These are phyloP conservation scores for Saccharomycopsis capsularis DNA, from an alignment of 805 yeast species.

Conservation along the genomic window DNA sequence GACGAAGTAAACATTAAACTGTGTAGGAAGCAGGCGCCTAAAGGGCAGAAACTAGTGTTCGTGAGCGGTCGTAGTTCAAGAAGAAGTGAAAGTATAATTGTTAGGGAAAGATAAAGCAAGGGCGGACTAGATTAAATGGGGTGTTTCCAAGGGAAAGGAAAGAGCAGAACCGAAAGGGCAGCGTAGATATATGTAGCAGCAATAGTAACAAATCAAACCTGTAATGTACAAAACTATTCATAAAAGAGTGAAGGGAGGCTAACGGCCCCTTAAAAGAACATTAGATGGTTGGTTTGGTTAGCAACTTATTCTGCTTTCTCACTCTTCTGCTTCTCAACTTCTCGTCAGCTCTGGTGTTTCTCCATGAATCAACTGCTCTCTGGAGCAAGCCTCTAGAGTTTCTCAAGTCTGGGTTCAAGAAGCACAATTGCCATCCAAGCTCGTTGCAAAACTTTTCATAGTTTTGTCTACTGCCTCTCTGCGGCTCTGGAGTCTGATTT, in stretches of 20 bases:
- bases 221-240: too few relatives aligned
- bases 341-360: slow-evolving; percentile 39
- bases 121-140: too few relatives aligned
- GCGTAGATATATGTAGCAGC: background rate
- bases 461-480: slow-evolving; percentile 38
- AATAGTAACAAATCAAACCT: background rate
- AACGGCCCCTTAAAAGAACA: too few relatives aligned
- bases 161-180: background rate
- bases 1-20: too few relatives aligned
- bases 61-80: too few relatives aligned
- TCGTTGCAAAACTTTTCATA: slow-evolving; percentile 43
- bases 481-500: slow-evolving; percentile 28
- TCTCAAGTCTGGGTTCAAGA: slow-evolving; percentile 37
- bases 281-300: too few relatives aligned
- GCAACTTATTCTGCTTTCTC: slow-evolving; percentile 24
- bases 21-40: too few relatives aligned
- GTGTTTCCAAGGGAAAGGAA: background rate
- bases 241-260: too few relatives aligned
- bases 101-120: too few relatives aligned
- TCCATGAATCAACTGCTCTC: slow-evolving; percentile 47
- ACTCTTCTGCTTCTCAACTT: slow-evolving; percentile 39
- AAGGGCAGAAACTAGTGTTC: too few relatives aligned
- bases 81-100: too few relatives aligned
- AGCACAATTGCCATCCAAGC: slow-evolving; percentile 43
- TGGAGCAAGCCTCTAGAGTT: slow-evolving; percentile 41